Evolutionary conservation across 257 asterid species (phyloP).

Genomic region (Linderniella brevidens): DNA sequence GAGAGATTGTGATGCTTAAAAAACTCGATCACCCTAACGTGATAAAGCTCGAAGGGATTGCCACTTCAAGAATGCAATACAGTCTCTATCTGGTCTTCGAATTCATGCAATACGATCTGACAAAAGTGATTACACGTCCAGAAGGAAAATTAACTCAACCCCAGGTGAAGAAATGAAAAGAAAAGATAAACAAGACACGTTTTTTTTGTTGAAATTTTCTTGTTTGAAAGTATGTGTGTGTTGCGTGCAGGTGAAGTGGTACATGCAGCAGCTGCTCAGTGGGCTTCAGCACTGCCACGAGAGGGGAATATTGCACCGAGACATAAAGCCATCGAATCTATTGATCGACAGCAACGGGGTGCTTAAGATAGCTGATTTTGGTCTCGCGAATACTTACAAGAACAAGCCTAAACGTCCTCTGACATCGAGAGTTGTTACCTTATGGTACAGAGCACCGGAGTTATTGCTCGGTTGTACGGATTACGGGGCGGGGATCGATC

Average conservation of each 20-base stretch:
- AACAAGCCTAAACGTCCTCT: constrained; percentile 27
- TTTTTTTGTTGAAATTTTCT: no score
- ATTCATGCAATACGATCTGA: constrained; percentile 51
- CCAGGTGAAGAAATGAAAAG: constrained; percentile 29
- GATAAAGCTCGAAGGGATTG: constrained; percentile 67
- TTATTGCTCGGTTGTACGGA: constrained; percentile 53
- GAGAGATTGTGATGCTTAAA: constrained; percentile 58
- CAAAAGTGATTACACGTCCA: constrained; percentile 32
- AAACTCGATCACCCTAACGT: constrained; percentile 67
- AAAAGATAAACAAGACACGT: no score
- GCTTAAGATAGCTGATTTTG: constrained; percentile 76
- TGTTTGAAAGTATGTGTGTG: neutral
- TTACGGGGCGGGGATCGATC: constrained; percentile 72
- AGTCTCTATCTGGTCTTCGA: constrained; percentile 71
- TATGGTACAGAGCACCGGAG: constrained; percentile 87
- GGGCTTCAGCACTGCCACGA: constrained; percentile 78
- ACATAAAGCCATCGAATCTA: constrained; percentile 59
- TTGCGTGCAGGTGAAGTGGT: constrained; percentile 42
- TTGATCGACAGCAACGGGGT: constrained; percentile 51
- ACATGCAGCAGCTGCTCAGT: constrained; percentile 61
- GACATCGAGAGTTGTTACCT: constrained; percentile 63
- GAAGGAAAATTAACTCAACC: constrained; percentile 49
- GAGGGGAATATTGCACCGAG: constrained; percentile 67
- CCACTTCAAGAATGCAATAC: constrained; percentile 83
- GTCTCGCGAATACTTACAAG: constrained; percentile 43